These are phyloP conservation scores for Nicotiana noctiflora DNA, from an alignment of 257 asterid genomes.

Conservation along the genomic window DNA sequence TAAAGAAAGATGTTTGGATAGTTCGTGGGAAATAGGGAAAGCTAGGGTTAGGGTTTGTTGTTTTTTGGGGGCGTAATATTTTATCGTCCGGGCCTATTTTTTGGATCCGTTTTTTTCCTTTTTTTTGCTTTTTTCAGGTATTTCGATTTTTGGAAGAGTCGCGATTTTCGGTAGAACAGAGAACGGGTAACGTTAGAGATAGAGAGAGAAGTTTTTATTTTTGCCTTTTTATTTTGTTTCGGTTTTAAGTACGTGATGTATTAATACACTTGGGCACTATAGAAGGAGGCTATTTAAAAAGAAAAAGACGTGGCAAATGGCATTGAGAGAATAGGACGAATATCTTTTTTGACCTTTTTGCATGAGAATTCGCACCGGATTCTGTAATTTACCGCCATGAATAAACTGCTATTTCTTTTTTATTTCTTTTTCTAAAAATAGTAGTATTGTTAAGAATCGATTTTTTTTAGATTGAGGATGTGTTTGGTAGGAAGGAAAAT, in stretches of 20 bases:
- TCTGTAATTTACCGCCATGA: not conserved
- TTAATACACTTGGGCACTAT: not conserved
- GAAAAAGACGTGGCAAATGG: conserved; percentile 2
- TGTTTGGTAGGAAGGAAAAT: no score
- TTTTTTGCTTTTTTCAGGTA: not conserved
- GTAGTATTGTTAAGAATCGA: no score
- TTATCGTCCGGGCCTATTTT: conserved; percentile 7
- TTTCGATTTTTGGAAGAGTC: not conserved
- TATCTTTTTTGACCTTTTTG: not conserved
- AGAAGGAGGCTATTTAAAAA: not conserved
- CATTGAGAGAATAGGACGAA: not conserved
- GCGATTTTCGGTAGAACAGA: conserved; percentile 3
- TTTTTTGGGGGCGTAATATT: not conserved
- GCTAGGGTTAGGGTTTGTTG: conserved; percentile 14
- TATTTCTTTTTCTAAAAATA: not conserved
- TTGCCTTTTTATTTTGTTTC: not conserved
- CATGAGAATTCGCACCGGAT: not conserved
- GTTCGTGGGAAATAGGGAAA: conserved; percentile 1
- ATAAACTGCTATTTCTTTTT: not conserved
- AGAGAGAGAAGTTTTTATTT: not conserved
- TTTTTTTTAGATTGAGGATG: no score
- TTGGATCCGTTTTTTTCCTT: conserved; percentile 3
- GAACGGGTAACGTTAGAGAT: not conserved
- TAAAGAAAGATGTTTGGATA: not conserved
- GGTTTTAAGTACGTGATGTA: not conserved